Base-by-base conservation (phyloP, 1,284 basidiomycete genomes). In the Albatrellus sp. region DNA sequence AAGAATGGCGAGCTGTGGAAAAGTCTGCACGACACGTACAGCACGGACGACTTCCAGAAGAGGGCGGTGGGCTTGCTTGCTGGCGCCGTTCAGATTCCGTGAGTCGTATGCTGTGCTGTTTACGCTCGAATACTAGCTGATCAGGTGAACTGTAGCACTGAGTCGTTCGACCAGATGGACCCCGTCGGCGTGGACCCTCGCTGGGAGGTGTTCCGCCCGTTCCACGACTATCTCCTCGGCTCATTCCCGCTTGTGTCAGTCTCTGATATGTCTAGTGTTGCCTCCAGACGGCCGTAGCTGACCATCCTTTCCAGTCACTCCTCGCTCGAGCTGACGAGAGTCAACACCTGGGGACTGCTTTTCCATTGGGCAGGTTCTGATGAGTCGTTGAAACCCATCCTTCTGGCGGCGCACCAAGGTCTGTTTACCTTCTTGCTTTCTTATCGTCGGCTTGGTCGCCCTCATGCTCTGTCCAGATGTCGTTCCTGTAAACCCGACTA, bases 331-430 rank as follows among this genome's bases (percentile, higher is more conserved):
- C 55, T 77, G 42, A 72, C 69, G 1, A 70, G 73, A 48, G 73
- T 87, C 48, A 77, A 80, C 53, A 73, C 74, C 0, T 77, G 77
- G 48, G 84, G 76, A 0, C 58, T 86, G 13, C 64, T 86, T 1
- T 84, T 72, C 53, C 70, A 71, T 10, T 81, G 79, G 73, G 57
- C 66, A 35, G 85, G 84, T 34, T 67, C 68, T 0, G 66, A 80
- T 48, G 38, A 56, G 1, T 57, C 60, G 5, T 62, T 83, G 48
- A 80, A 84, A 57, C 84, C 83, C 0, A 55, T 84, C 2, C 64
- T 86, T 32, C 59, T 88, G 32, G 69, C 73, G 14, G 79, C 68
- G 0, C 82, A 86, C 55, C 77, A 83, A 64, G 79, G 77, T 68
- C 44, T 48, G 55, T 37, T 35, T 1, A 10, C 31, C 11, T 6